Base-by-base conservation (phyloP, 495 filamentous ascomycete species). In the Xylaria sp. region DNA sequence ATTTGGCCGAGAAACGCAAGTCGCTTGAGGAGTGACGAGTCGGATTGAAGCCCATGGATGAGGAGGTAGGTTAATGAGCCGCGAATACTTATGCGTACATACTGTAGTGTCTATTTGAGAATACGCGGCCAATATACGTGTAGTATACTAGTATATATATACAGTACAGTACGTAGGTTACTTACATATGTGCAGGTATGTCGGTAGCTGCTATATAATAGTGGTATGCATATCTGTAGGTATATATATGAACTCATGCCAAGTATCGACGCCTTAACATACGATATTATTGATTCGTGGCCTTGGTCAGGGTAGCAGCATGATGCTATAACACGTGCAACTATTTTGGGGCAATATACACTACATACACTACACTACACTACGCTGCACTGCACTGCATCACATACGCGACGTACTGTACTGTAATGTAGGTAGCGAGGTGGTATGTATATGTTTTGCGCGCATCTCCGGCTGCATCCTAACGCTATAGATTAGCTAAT, bases 401-500 rank as follows among this genome's bases (percentile, higher is more conserved):
- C 21, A 57, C 53, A 21, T 52, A 52, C 7, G n/a, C n/a, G n/a
- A n/a, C n/a, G n/a, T n/a, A n/a, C n/a, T n/a, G n/a, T n/a, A n/a
- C n/a, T n/a, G n/a, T n/a, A n/a, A n/a, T n/a, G n/a, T n/a, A n/a
- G n/a, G n/a, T n/a, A n/a, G n/a, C n/a, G n/a, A n/a, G n/a, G n/a
- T n/a, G n/a, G n/a, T n/a, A n/a, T n/a, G n/a, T n/a, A n/a, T 17
- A 53, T 53, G 50, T 29, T 31, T 2, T 0, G 26, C 26, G 50
- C 21, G 7, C 24, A 26, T 29, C 11, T 31, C 50, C 14, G 50
- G 21, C 52, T 31, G 11, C 5, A 55, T 55, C 52, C 52, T 55
- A 26, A 55, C 24, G 21, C 31, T 59, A 59, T 59, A 59, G 19
- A 37, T 63, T 63, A 63, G 61, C 40, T 63, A 63, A 63, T 63